These are phyloP conservation scores for Pseudogymnoascus sp. DNA, from an alignment of 2,329 filamentous ascomycete genomes.

Conservation along the genomic window DNA sequence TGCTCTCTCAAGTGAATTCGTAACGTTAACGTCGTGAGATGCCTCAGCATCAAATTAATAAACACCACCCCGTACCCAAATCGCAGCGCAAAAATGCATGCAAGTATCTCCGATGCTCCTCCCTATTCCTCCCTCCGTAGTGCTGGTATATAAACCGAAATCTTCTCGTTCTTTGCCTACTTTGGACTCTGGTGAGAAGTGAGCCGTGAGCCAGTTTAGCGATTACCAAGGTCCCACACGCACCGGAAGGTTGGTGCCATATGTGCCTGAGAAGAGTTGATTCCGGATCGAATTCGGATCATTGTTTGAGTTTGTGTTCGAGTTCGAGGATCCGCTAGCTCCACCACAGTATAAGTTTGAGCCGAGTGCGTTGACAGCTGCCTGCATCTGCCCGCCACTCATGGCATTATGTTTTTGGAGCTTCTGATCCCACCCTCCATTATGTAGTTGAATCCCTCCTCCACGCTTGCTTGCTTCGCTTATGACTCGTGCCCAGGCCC, in stretches of 20 bases:
- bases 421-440: constrained; percentile 86
- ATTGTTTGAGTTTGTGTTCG: constrained; percentile 16
- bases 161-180: background rate
- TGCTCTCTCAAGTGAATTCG: constrained; percentile 7
- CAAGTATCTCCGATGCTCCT: background rate
- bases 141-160: background rate
- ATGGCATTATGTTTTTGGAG: constrained; percentile 80
- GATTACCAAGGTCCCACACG: constrained; percentile 54
- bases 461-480: constrained; percentile 85
- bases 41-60: background rate
- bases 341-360: constrained; percentile 73
- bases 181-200: background rate
- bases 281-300: constrained; percentile 53
- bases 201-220: background rate
- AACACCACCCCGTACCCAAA: constrained; percentile 1
- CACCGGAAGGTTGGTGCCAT: constrained; percentile 45
- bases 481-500: constrained; percentile 87
- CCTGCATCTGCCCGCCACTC: constrained; percentile 71
- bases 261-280: constrained; percentile 54
- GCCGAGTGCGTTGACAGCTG: constrained; percentile 70
- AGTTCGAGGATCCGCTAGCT: constrained; percentile 24
- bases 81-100: constrained; percentile 5
- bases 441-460: constrained; percentile 81
- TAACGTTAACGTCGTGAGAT: constrained; percentile 9
- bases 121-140: background rate